Evolutionary conservation across 2,329 filamentous ascomycete species (phyloP).

Genomic region (Sporothrix globosa): DNA sequence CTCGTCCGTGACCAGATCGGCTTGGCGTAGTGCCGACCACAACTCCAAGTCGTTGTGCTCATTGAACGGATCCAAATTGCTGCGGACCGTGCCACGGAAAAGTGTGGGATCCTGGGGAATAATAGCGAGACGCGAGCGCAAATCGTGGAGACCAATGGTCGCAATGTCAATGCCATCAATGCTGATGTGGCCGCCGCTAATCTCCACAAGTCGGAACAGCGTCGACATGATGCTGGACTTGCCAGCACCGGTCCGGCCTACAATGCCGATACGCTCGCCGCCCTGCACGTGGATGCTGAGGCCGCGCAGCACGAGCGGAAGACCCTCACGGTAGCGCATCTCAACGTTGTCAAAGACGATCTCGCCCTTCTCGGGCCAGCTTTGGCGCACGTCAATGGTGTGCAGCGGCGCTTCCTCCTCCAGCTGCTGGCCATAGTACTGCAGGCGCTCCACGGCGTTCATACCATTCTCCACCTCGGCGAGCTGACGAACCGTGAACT

Average conservation of each 20-base stretch:
- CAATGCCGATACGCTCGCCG: slow-evolving; percentile 79
- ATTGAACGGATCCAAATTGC: slow-evolving; percentile 78
- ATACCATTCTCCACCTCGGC: slow-evolving; percentile 98
- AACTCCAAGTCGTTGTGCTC: slow-evolving; percentile 77
- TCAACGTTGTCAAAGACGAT: slow-evolving; percentile 74
- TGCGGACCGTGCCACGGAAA: slow-evolving; percentile 77
- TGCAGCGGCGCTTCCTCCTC: slow-evolving; percentile 88
- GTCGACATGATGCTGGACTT: slow-evolving; percentile 85
- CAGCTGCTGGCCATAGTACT: slow-evolving; percentile 84
- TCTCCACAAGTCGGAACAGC: slow-evolving; percentile 74
- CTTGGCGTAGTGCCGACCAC: slow-evolving; percentile 76
- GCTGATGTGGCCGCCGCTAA: slow-evolving; percentile 63
- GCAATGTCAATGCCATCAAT: slow-evolving; percentile 72
- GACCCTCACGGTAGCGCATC: slow-evolving; percentile 74
- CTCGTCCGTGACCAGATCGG: slow-evolving; percentile 64
- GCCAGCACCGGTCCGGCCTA: slow-evolving; percentile 79
- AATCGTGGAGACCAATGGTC: slow-evolving; percentile 72
- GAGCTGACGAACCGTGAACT: slow-evolving; percentile 90
- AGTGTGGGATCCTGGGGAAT: slow-evolving; percentile 85
- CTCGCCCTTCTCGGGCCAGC: slow-evolving; percentile 86
- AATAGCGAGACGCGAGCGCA: slow-evolving; percentile 76
- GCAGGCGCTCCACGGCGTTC: slow-evolving; percentile 91
- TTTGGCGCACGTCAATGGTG: slow-evolving; percentile 68
- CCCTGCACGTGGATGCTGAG: slow-evolving; percentile 72
- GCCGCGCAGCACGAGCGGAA: slow-evolving; percentile 73